Base-by-base conservation (phyloP, 495 filamentous ascomycete genomes). In the Mytilinidion resinicola region DNA sequence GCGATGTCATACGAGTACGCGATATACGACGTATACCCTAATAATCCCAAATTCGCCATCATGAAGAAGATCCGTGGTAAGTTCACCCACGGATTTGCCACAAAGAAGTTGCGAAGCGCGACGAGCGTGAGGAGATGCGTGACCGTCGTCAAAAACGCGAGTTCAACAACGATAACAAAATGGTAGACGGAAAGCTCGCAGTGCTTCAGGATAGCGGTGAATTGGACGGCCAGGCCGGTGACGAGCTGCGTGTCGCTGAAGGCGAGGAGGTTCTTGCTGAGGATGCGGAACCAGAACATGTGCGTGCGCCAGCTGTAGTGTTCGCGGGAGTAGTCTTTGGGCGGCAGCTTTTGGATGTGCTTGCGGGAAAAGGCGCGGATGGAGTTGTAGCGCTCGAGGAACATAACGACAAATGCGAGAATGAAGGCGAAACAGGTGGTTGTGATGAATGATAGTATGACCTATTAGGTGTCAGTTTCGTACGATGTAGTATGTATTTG, bases 241-340 rank as follows among this genome's bases (percentile, higher is more conserved):
- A 61, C 21, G n/a, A 65, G 59, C 36, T 65, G 62, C 7, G 62
- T 65, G 44, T 65, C 62, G 54, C 53, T 57, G 37, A 65, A 52
- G 11, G 62, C 53, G 46, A 65, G 50, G 10, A 65, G 55, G 55
- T 65, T 65, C 44, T 65, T 65, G 55, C 58, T 55, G 9, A 65
- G 55, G n/a, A 65, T 59, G 5, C 12, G 39, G 30, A 42, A 51
- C 62, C 62, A 65, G 51, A 65, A 61, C 14, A 19, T 33, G 7
- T 59, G 42, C 15, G 59, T 50, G n/a, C 62, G 62, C 62, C 62
- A 65, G 36, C 9, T 49, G 33, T 54, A 65, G 2, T 38, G 35
- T 5, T 39, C 50, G 5, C 17, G 25, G 3, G 20, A 5, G 30
- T 51, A 47, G 5, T 60, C 35, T n/a, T 56, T 15, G 15, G n/a